Evolutionary conservation across 228 moss, liverwort and hornwort species (phyloP).

Genomic region (Sphagnum magellanicum): DNA sequence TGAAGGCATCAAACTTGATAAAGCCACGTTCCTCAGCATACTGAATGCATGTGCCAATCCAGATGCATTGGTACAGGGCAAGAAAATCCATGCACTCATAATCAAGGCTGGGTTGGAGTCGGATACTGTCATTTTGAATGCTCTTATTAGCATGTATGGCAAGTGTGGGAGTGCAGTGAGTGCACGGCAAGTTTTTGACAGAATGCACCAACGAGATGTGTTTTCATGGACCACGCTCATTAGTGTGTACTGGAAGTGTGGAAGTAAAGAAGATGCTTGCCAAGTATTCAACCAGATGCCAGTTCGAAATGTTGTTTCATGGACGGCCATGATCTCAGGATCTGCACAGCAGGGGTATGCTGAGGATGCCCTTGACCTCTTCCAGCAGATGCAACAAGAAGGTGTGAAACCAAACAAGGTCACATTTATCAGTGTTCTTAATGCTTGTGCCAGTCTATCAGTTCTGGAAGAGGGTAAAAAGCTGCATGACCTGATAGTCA

Average conservation of each 20-base stretch:
- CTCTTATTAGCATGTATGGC: conserved; percentile 1
- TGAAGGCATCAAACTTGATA: conserved; percentile 2
- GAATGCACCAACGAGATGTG: neutral
- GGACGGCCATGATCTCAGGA: neutral
- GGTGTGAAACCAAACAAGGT: neutral
- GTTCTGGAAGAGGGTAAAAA: neutral
- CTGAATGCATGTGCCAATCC: conserved; percentile 2
- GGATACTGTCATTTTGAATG: neutral
- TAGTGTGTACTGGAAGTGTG: conserved; percentile 35
- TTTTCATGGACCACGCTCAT: conserved; percentile 12
- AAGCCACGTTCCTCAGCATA: neutral
- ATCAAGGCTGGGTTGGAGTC: neutral
- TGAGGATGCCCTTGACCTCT: neutral
- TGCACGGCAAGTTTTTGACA: conserved; percentile 3
- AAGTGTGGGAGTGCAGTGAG: conserved; percentile 4
- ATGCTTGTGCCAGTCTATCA: neutral
- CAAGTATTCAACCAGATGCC: no score
- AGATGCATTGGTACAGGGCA: neutral
- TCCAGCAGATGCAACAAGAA: neutral
- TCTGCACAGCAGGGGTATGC: neutral
- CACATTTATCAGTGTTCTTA: conserved; percentile 1
- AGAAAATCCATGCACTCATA: conserved; percentile 1
- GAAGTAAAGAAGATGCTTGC: conserved; percentile 21
- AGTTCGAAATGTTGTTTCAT: no score
- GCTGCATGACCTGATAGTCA: neutral